Conservation (phyloP, 1,284 basidiomycete species). For the Pyrrhoderma lamaoense region DNA sequence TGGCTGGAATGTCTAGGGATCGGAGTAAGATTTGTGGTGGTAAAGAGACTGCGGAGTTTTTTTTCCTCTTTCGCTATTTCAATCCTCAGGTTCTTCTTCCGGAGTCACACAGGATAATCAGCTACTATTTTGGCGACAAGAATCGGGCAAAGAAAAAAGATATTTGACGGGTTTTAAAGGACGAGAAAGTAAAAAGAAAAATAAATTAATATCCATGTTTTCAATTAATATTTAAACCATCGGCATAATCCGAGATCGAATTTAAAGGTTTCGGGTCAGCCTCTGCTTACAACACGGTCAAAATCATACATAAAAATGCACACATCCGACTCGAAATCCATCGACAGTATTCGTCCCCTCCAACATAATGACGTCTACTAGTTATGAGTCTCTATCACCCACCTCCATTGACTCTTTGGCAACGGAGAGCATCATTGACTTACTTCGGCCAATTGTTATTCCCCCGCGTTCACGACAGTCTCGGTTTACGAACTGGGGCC, state of each 20-base stretch:
- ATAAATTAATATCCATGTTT: too few relatives aligned
- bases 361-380: background rate
- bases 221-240: too few relatives aligned
- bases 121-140: slow-evolving; percentile 4
- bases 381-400: too few relatives aligned
- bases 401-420: slow-evolving; percentile 22
- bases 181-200: too few relatives aligned
- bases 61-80: background rate
- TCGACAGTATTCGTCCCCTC: slow-evolving; percentile 11
- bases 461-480: slow-evolving; percentile 35
- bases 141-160: too few relatives aligned
- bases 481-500: slow-evolving; percentile 67
- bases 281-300: background rate
- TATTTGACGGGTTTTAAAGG: too few relatives aligned
- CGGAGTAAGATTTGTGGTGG: background rate
- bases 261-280: too few relatives aligned
- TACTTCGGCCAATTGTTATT: slow-evolving; percentile 46
- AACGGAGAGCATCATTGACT: slow-evolving; percentile 37
- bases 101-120: slow-evolving; percentile 4
- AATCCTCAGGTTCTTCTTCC: slow-evolving; percentile 1
- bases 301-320: slow-evolving; percentile 7
- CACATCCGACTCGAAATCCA: slow-evolving; percentile 6
- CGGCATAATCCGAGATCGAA: too few relatives aligned
- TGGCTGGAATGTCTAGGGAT: background rate
- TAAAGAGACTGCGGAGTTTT: background rate